Conservation (phyloP, 2,329 filamentous ascomycete genomes). For the Fusarium oligoseptatum region DNA sequence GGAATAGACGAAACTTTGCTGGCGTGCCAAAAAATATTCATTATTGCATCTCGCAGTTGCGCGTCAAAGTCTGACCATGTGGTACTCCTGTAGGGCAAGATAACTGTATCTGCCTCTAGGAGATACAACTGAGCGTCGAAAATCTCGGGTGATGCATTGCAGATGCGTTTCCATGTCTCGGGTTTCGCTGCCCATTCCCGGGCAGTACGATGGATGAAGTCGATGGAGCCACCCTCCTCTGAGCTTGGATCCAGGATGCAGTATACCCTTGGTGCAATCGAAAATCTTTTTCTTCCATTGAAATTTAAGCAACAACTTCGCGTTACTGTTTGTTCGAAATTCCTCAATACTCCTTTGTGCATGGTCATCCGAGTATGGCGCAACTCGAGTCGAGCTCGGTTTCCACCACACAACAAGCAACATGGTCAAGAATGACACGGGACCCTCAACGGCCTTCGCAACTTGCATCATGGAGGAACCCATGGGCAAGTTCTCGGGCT, state of each 20-base stretch:
- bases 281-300: not conserved
- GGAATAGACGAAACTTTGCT: not conserved
- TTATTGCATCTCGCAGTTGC: not conserved
- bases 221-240: not conserved
- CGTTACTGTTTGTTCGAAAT: not conserved
- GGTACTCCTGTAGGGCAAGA: too few species aligned
- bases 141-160: not conserved
- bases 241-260: not conserved
- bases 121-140: not conserved
- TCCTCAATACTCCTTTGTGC: not conserved
- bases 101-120: not conserved
- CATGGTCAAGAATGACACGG: not conserved
- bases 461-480: not conserved
- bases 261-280: not conserved
- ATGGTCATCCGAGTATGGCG: not conserved
- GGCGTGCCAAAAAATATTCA: not conserved
- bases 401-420: not conserved
- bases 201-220: not conserved
- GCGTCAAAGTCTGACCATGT: not conserved
- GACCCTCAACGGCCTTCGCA: not conserved
- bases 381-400: not conserved
- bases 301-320: not conserved
- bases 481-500: not conserved
- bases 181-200: not conserved
- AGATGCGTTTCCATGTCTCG: not conserved